Evolutionary conservation across 768 basidiomycete species (phyloP), one percentile per base, ranked within the genome.

Genomic region (Roridomyces roridus): DNA sequence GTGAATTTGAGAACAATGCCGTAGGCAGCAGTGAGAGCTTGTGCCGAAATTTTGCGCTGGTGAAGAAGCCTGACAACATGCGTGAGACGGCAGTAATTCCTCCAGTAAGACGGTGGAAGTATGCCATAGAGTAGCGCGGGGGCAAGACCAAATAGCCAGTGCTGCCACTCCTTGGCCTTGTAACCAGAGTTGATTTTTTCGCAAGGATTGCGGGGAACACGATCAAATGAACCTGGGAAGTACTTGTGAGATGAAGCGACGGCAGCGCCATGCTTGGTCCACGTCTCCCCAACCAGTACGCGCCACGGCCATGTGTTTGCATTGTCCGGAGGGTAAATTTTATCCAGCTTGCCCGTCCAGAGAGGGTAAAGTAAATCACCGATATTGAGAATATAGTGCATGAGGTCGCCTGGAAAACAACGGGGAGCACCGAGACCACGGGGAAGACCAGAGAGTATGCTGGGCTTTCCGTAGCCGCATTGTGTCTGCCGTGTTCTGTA

Each of bases 41-140:
- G 7, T 6, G 21, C 37, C 2, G 34, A 14, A 11, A 69, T 67
- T 0, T 1, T 20, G 9, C 23, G 28, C 26, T 67, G 66, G n/a
- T 63, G 59, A 1, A 70, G 18, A 5, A 71, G 20, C 3, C 57
- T 64, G 0, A 75, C 55, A 8, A 46, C 67, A 3, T 10, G 21
- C 1, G 73, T 68, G 0, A 68, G 61, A 35, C 66, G 65, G 59
- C 72, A 73, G 47, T 58, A 71, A 23, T 73, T 52, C 2, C 1
- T 2, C 60, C 63, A 74, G 51, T 73, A 71, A 17, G 44, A 26
- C 0, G 42, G n/a, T 0, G 65, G 67, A 0, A 70, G 68, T 5
- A 70, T 20, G 3, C 57, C 59, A 29, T 62, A 60, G 1, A 75
- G 51, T 1, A 75, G 41, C 0, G 47, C 69, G 0, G 72, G 73